These are phyloP conservation scores for Xylaria sp. DNA, from an alignment of 2,329 filamentous ascomycete species.

Conservation along the genomic window DNA sequence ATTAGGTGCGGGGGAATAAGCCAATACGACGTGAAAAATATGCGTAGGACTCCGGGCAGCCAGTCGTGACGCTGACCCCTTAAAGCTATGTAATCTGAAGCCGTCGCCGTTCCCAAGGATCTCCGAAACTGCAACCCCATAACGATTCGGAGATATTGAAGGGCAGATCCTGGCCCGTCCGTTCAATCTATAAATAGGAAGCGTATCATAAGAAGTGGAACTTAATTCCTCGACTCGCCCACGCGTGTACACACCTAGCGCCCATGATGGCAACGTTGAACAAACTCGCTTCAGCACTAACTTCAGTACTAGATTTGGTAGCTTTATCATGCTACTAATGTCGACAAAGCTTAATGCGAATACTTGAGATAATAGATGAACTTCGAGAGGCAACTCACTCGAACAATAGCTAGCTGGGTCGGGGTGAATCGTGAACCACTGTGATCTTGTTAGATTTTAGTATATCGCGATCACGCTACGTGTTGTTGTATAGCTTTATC, in stretches of 20 bases:
- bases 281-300: no score
- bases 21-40: neutral
- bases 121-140: neutral
- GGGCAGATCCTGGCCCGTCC: neutral
- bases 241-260: no score
- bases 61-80: neutral
- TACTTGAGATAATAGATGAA: neutral
- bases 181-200: neutral
- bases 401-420: no score
- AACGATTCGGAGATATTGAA: neutral
- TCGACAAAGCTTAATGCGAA: neutral
- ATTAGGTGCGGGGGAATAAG: conserved; percentile 8
- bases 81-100: neutral
- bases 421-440: no score
- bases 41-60: neutral
- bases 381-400: neutral
- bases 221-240: no score
- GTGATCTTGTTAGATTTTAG: no score
- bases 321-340: neutral
- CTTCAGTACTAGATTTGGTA: neutral
- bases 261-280: no score
- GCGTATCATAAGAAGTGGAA: neutral
- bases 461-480: no score
- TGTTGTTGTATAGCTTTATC: no score
- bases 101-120: neutral